Base-by-base conservation (phyloP, 129 eudicot species). In the Lonicera japonica region DNA sequence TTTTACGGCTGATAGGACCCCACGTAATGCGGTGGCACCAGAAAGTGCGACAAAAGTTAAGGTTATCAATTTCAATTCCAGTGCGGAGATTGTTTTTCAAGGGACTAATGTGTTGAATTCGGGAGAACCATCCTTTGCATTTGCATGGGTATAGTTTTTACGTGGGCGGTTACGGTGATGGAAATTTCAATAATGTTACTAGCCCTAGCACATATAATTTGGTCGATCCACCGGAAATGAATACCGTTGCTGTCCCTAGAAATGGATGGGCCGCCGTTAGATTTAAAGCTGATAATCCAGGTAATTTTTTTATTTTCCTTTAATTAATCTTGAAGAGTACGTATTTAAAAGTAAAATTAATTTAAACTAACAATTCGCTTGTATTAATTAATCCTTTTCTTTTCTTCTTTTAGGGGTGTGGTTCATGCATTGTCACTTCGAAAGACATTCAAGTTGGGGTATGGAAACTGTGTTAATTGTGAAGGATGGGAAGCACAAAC, bases 401-500 rank as follows among this genome's bases (percentile, higher is more conserved):
- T 5, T 3, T 50, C 4, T 16, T 3, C 2, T 50, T 50, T 14
- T 3, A 50, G 21, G 55, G 21, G 55, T 50, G 21, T 50, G 21
- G 55, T 50, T 16, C 21, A 17, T 50, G 55, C 55, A 50, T 17
- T 50, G 80, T 39, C 85, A 79, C 60, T 56, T 79, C n/a, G 77
- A 79, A 59, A 60, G 80, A 25, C 85, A 79, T 58, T 24, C 12
- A 8, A 70, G 66, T n/a, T 74, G 84, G 84, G 84, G 80, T 9
- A 74, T 74, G 85, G 65, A 65, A 22, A 62, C 71, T 14, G 52
- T 65, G 8, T 51, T 79, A 58, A 22, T 79, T 10, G 80, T 75
- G 2, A 61, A 71, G 58, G 46, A 79, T 57, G 85, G 85, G 1
- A 62, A 19, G 4, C 18, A 54, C 20, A 0, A 62, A 45, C 16